Conservation (phyloP, 352 stramenopile genomes). For the Peronosclerospora sorghi region DNA sequence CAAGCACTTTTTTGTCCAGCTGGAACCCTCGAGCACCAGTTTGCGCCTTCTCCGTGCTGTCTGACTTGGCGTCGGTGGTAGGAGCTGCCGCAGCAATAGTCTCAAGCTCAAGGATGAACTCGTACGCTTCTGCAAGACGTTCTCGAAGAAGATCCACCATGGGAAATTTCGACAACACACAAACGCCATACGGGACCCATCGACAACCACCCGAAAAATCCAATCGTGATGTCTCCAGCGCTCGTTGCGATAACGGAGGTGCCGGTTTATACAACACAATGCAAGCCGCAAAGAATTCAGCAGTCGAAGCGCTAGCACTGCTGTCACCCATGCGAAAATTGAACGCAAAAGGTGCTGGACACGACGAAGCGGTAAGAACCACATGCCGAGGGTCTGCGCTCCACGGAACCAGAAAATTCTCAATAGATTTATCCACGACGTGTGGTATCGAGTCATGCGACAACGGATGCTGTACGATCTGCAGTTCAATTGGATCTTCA, state of each 20-base stretch:
- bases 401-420: conserved; percentile 65
- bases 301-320: conserved; percentile 36
- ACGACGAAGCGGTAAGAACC: conserved; percentile 29
- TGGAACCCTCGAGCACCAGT: conserved; percentile 33
- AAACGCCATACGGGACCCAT: conserved; percentile 76
- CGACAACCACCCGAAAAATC: conserved; percentile 30
- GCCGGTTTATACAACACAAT: conserved; percentile 75
- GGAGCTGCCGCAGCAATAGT: conserved; percentile 29
- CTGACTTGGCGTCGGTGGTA: conserved; percentile 3
- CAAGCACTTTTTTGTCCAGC: conserved; percentile 68
- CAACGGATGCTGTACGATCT: conserved; percentile 38
- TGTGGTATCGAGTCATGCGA: conserved; percentile 36
- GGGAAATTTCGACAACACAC: conserved; percentile 73
- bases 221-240: conserved; percentile 47
- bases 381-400: conserved; percentile 31
- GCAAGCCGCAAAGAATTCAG: conserved; percentile 66
- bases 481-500: conserved; percentile 32
- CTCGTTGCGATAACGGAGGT: conserved; percentile 40
- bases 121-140: conserved; percentile 67
- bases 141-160: conserved; percentile 73
- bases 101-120: conserved; percentile 69
- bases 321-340: conserved; percentile 76
- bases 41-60: conserved; percentile 6
- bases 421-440: conserved; percentile 50
- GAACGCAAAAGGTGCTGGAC: conserved; percentile 49